Base-by-base conservation (phyloP, 495 filamentous ascomycete species). In the Thermothielavioides terrestris region DNA sequence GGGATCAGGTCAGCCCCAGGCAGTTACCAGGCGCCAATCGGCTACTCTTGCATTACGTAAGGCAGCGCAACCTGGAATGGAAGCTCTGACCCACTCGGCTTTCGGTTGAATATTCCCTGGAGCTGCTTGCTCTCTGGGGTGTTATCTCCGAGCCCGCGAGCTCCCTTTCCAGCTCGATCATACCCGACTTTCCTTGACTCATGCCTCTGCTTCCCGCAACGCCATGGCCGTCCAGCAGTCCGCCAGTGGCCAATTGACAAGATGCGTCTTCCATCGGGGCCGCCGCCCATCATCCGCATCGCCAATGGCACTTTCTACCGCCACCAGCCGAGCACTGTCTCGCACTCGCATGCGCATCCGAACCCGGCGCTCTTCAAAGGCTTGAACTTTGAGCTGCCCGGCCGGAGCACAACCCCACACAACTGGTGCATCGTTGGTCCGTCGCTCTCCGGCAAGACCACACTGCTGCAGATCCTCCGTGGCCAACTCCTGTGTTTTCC, bases 291-390 rank as follows among this genome's bases (percentile, higher is more conserved):
- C 38, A 80, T 94, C 43, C 72, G 69, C 50, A 89, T 95, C 59
- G 49, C 75, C 53, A 77, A 87, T 67, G 87, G 73, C 52, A 88
- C 85, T 3, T 94, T 94, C 62, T 91, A 92, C 67, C 80, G 83
- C 15, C 77, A 81, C 38, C 85, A 90, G 63, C 88, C 87, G 12
- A 72, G 60, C 9, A 8, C 15, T 17, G 12, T 50, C 47, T 21
- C 42, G 5, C 9, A 34, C 14, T 20, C 25, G 7, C 48, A 46
- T n/a, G 8, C 35, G 5, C 60, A 60, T 42, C 46, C 63, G 4
- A 82, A 82, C 58, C 82, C 79, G 18, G 72, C 86, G 1, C 68
- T 94, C 3, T 90, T 90, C 63, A 69, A 72, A 1, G 67, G 80
- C 32, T 61, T 94, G 53, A 81, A 61, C 45, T 87, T 94, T 62